Base-by-base conservation (phyloP, 2,329 filamentous ascomycete genomes). In the Stachybotrys echinatus region DNA sequence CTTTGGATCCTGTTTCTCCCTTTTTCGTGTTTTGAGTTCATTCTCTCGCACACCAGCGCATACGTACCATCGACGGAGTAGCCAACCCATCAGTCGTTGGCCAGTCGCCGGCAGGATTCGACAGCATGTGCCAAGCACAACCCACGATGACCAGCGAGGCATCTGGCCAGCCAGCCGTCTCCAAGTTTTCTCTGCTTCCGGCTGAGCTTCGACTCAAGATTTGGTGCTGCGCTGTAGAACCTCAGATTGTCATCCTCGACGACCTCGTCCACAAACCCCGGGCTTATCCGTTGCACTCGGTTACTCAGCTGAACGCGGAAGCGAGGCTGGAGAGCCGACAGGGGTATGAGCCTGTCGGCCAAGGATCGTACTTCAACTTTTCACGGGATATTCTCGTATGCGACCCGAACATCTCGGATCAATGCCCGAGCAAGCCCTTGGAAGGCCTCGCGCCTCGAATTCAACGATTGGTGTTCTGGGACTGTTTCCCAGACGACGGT, bases 401-500 rank as follows among this genome's bases (percentile, higher is more conserved):
- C 54, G 68, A 70, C 52, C 59, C 65, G 50, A 65, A 58, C 50
- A 65, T 71, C 47, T 60, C 64, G 18, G 65, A 70, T 27, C 58
- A 65, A 48, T 60, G 55, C 22, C 55, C 59, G 38, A 61, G 66
- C 34, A 55, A 61, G 39, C 61, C 62, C 18, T 56, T 70, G 20
- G 67, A 70, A 42, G 54, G 60, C 14, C 55, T 71, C 27, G 67
- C 65, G 1, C 61, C 63, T 18, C 59, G 59, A 22, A 60, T 69
- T 49, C 62, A 64, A 51, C 62, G 65, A 39, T 55, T 70, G 27
- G 67, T 65, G 12, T 70, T 69, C 44, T 71, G 68, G 68, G 68
- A 71, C 53, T 71, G 68, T 52, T 67, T 67, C 49, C 67, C 67
- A 2, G 68, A 71, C 50, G 68, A 71, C 42, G 64, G 62, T 5